Conservation (phyloP, 129 eudicot species). For the Helianthus annuus region DNA sequence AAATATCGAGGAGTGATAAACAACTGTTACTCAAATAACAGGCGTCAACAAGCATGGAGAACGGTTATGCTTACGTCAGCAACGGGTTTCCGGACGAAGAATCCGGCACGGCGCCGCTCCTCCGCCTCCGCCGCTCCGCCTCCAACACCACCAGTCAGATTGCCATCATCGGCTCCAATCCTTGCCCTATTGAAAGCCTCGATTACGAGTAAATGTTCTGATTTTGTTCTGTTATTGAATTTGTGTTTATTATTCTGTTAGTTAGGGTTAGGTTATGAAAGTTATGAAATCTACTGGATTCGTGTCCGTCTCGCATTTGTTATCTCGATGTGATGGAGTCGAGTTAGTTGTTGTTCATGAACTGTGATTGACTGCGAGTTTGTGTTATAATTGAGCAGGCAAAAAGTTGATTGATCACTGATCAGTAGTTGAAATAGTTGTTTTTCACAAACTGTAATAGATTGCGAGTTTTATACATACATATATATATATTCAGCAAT, state of each 20-base stretch:
- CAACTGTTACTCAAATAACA: no score
- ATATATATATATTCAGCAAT: background rate
- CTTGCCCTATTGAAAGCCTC: slow-evolving; percentile 86
- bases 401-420: background rate
- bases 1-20: no score
- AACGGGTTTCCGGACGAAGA: slow-evolving; percentile 40
- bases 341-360: slow-evolving; percentile 1
- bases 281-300: slow-evolving; percentile 3
- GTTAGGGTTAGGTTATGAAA: background rate
- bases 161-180: slow-evolving; percentile 77
- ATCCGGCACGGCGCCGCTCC: slow-evolving; percentile 40
- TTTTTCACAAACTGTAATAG: no score
- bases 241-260: background rate
- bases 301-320: background rate
- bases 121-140: slow-evolving; percentile 50
- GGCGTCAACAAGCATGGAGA: background rate
- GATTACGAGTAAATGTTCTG: slow-evolving; percentile 61
- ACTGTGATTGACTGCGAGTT: background rate
- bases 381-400: background rate
- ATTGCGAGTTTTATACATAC: no score
- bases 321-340: background rate
- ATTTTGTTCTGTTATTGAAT: background rate
- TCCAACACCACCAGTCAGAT: slow-evolving; percentile 71
- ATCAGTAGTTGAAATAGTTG: background rate
- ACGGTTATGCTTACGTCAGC: slow-evolving; percentile 6